Percentiles rank a stretch among this genome's conserved stretches.
These are phyloP conservation scores for Neurospora sp. DNA, from an alignment of 495 filamentous ascomycete genomes.

Conservation along the genomic window DNA sequence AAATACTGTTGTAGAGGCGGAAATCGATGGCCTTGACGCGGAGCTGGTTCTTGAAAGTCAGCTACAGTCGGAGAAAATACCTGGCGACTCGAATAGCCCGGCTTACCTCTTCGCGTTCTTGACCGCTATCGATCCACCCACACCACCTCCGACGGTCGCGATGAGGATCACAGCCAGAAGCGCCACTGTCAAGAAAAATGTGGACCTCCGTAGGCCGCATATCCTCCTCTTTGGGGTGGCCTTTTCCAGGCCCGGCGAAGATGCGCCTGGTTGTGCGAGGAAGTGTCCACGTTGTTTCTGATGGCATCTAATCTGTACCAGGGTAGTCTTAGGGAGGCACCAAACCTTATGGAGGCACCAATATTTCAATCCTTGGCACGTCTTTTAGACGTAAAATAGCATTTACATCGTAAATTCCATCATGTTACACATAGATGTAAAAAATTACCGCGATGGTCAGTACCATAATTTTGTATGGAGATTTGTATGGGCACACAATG, in stretches of 20 bases:
- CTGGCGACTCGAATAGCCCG: background rate
- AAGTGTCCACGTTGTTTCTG: background rate
- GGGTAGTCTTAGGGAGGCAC: too few species aligned
- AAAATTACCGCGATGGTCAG: too few species aligned
- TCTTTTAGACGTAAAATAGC: too few species aligned
- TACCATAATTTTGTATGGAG: too few species aligned
- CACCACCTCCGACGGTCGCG: conserved; percentile 2
- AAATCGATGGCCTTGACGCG: background rate
- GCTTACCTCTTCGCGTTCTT: conserved; percentile 5
- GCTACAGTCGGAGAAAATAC: background rate
- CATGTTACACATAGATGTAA: too few species aligned
- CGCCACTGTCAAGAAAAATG: background rate
- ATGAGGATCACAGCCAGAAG: background rate
- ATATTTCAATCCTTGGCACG: too few species aligned
- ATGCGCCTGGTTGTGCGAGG: background rate
- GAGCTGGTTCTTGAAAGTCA: background rate
- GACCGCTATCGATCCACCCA: conserved; percentile 5
- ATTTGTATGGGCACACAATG: too few species aligned
- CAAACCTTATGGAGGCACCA: too few species aligned
- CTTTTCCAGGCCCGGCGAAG: background rate
- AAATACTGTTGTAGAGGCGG: background rate
- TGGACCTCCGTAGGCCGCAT: background rate
- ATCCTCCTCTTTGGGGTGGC: background rate
- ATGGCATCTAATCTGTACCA: too few species aligned
- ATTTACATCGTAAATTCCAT: too few species aligned